phyloP scores from a whole-genome alignment of 73 alveolate species.

The Urostyla sp. region DNA sequence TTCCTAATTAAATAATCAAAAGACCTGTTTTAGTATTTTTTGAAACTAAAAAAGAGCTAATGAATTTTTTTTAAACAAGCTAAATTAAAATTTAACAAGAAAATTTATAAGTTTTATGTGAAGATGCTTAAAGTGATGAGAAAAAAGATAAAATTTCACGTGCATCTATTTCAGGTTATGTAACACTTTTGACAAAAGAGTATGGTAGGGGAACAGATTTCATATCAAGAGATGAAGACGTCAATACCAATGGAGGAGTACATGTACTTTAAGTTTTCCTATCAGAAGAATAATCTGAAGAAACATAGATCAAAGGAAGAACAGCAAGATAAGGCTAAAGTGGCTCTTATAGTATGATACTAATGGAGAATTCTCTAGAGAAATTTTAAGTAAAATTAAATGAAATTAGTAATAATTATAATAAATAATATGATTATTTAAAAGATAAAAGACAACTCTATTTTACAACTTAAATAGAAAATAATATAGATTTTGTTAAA shows the following conservation, averaged over 20 bases:
- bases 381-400: not conserved
- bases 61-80: not conserved
- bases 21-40: not conserved
- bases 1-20: not conserved
- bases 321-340: conserved; percentile 73
- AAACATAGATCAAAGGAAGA: conserved; percentile 61
- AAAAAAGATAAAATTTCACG: not conserved
- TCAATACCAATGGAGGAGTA: conserved; percentile 54
- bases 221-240: conserved; percentile 48
- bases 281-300: conserved; percentile 58
- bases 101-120: not conserved
- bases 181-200: not conserved
- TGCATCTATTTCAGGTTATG: not conserved
- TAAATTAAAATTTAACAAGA: not conserved
- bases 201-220: conserved; percentile 76
- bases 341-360: conserved; percentile 61
- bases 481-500: no score
- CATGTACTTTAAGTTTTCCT: conserved; percentile 67
- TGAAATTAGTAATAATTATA: not conserved
- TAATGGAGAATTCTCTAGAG: conserved; percentile 23
- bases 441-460: no score
- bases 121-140: not conserved
- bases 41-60: not conserved
- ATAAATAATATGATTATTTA: not conserved
- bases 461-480: no score